Evolutionary conservation across 305 asterid species (phyloP).

Genomic region (Solanum hybrid): DNA sequence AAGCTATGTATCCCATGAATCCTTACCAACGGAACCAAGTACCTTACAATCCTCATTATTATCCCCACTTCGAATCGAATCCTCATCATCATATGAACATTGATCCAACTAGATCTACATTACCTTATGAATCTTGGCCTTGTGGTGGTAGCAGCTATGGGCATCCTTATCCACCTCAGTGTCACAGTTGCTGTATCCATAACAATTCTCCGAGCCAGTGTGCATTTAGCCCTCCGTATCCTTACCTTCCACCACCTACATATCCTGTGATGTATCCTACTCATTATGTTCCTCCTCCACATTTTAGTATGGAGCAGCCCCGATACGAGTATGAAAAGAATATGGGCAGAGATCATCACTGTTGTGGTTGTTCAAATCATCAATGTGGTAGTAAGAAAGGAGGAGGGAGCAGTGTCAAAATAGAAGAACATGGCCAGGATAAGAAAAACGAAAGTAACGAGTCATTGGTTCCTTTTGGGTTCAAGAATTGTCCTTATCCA

Average conservation of each 20-base stretch:
- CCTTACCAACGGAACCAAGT: constrained; percentile 37
- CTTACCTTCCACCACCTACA: constrained; percentile 23
- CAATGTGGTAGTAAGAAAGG: constrained; percentile 15
- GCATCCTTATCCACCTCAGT: constrained; percentile 20
- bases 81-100: constrained; percentile 24
- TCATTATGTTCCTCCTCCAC: constrained; percentile 32
- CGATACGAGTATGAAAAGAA: constrained; percentile 27
- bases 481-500: constrained; percentile 28
- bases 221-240: constrained; percentile 35
- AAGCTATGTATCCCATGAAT: constrained; percentile 20
- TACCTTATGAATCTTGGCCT: constrained; percentile 30
- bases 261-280: constrained; percentile 19
- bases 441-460: constrained; percentile 12
- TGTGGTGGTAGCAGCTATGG: constrained; percentile 33
- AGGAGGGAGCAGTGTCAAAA: constrained; percentile 26
- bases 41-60: constrained; percentile 22
- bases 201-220: constrained; percentile 16
- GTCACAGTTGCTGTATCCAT: constrained; percentile 42
- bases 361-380: constrained; percentile 55
- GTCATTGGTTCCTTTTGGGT: constrained; percentile 27
- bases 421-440: constrained; percentile 46
- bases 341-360: constrained; percentile 29
- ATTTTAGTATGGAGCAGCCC: constrained; percentile 23
- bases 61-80: constrained; percentile 17
- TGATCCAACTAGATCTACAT: constrained; percentile 20